Percentiles rank a stretch among this genome's conserved stretches.
Evolutionary conservation across 2,329 filamentous ascomycete genomes (phyloP).

Genomic region (Cytospora piceicola): DNA sequence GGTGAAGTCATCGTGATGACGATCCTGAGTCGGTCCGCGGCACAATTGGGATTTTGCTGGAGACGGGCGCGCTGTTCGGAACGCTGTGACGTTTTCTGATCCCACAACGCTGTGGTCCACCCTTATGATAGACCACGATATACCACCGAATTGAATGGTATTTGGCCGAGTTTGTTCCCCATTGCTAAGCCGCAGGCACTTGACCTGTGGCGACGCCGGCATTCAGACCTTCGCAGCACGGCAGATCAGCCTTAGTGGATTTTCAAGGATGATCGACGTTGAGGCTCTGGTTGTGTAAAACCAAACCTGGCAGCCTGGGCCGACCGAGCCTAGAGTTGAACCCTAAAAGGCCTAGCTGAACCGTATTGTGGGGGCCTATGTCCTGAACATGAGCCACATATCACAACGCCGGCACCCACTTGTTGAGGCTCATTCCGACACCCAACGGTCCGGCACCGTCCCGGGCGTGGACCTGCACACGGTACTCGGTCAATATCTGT

Average conservation of each 20-base stretch:
- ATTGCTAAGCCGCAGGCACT: background rate
- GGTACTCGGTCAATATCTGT: no score
- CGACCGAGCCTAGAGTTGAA: no score
- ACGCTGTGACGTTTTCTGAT: background rate
- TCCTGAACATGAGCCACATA: background rate
- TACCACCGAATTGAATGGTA: background rate
- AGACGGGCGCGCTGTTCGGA: background rate
- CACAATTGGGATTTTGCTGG: background rate
- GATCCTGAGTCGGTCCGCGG: slow-evolving; percentile 15
- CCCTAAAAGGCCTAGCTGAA: no score
- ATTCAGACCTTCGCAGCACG: no score
- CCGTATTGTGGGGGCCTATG: background rate
- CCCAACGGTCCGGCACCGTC: no score
- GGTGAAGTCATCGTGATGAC: slow-evolving; percentile 24
- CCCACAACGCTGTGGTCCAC: background rate
- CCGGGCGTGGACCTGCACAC: no score
- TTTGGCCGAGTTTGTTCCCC: background rate
- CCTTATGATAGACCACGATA: background rate
- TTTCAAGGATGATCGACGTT: background rate
- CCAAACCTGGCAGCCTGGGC: no score
- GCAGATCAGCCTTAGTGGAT: background rate
- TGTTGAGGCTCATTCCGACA: no score
- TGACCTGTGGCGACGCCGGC: no score
- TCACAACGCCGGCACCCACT: background rate
- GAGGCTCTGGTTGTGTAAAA: background rate